Percentiles rank a stretch among this genome's conserved stretches.
Evolutionary conservation across 768 basidiomycete species (phyloP).

Genomic region (Phanerochaete carnosa): DNA sequence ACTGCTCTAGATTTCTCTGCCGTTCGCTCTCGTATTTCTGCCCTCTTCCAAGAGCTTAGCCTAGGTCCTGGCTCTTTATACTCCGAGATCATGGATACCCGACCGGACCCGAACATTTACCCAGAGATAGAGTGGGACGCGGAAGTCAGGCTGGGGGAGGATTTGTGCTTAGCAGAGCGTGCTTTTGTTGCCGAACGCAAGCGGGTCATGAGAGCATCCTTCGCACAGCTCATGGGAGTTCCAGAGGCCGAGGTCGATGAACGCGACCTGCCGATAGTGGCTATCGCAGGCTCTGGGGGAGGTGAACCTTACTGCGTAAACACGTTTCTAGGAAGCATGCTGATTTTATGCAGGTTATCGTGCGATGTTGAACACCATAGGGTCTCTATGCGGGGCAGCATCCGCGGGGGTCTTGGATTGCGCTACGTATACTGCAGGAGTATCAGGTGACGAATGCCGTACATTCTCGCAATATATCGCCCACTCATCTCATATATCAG

Average conservation of each 20-base stretch:
- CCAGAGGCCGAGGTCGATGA: constrained; percentile 20
- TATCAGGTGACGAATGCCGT: constrained; percentile 15
- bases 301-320: constrained; percentile 7
- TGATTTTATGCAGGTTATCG: constrained; percentile 16
- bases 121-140: constrained; percentile 27
- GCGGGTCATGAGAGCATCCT: constrained; percentile 16
- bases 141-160: constrained; percentile 23
- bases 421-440: constrained; percentile 23
- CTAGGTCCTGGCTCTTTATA: constrained; percentile 24
- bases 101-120: constrained; percentile 16
- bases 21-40: constrained; percentile 19
- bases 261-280: constrained; percentile 23
- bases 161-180: constrained; percentile 21
- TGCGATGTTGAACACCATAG: constrained; percentile 25
- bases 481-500: constrained; percentile 6
- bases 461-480: background rate
- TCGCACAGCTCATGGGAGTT: constrained; percentile 21
- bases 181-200: constrained; percentile 20
- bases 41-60: constrained; percentile 20
- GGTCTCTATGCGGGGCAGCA: constrained; percentile 19
- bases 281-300: constrained; percentile 25
- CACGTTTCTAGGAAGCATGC: background rate
- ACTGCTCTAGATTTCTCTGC: constrained; percentile 12
- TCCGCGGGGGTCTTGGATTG: constrained; percentile 18
- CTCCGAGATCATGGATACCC: constrained; percentile 19